A percentile compares a stretch with the other conserved stretches of the same genome.
These are phyloP conservation scores for Hypseocharis bilobata DNA, from an alignment of 441 rosid genomes.

Conservation along the genomic window DNA sequence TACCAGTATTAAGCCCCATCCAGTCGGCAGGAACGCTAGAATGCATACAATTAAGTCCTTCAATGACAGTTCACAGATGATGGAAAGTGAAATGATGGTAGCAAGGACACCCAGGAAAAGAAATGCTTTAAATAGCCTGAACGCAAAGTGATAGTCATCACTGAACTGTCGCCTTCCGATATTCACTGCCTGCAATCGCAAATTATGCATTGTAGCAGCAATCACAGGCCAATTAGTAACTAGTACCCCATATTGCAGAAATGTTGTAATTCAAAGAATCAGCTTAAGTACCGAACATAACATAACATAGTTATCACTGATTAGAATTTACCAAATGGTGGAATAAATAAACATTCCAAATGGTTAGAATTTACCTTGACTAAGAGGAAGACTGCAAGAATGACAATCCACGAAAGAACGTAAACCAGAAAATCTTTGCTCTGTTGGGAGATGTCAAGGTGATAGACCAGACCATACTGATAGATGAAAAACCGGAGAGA, in stretches of 20 bases:
- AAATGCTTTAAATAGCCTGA: slow-evolving; percentile 72
- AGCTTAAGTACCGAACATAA: background rate
- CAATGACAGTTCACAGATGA: slow-evolving; percentile 54
- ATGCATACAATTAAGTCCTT: slow-evolving; percentile 74
- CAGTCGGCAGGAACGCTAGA: slow-evolving; percentile 87
- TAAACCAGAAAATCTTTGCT: slow-evolving; percentile 79
- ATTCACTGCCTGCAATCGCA: slow-evolving; percentile 61
- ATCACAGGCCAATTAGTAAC: background rate
- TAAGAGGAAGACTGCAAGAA: slow-evolving; percentile 61
- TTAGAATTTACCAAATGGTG: slow-evolving; percentile 43
- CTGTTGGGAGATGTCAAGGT: slow-evolving; percentile 82
- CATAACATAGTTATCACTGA: background rate
- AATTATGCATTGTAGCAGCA: background rate
- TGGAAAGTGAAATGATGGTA: slow-evolving; percentile 56
- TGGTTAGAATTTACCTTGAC: slow-evolving; percentile 50
- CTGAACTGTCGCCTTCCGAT: slow-evolving; percentile 79
- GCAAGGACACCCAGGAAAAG: slow-evolving; percentile 65
- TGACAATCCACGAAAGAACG: slow-evolving; percentile 84
- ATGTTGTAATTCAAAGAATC: background rate
- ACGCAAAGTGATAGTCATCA: slow-evolving; percentile 55
- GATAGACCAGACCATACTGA: slow-evolving; percentile 96
- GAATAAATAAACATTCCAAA: too few relatives aligned
- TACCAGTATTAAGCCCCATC: slow-evolving; percentile 96
- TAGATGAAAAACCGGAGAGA: slow-evolving; percentile 82
- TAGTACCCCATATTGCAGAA: background rate